Evolutionary conservation across 345 rosid genomes (phyloP).

Genomic region (Pugionium cornutum): DNA sequence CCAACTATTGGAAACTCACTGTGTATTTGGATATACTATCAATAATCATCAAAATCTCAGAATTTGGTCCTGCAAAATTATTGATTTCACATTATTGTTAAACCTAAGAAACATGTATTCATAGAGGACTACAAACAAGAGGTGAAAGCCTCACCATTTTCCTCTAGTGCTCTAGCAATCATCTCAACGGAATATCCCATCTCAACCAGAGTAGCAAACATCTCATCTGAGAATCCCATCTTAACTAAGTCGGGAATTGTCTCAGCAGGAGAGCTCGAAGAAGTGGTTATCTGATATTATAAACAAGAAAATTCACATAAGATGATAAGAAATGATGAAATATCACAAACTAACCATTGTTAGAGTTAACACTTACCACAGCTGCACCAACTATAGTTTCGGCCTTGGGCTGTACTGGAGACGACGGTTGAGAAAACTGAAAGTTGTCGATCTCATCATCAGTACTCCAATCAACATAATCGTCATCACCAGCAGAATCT

Average conservation of each 20-base stretch:
- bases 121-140: not conserved
- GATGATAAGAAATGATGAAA: not conserved
- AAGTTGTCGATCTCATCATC: constrained; percentile 39
- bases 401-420: constrained; percentile 8
- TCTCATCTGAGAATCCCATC: constrained; percentile 34
- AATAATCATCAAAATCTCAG: constrained; percentile 29
- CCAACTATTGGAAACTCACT: constrained; percentile 19
- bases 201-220: constrained; percentile 29
- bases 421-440: constrained; percentile 18
- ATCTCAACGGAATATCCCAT: constrained; percentile 33
- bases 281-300: constrained; percentile 16
- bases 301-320: not conserved
- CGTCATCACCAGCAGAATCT: constrained; percentile 23
- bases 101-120: constrained; percentile 5
- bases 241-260: constrained; percentile 24
- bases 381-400: constrained; percentile 6
- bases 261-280: constrained; percentile 29
- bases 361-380: constrained; percentile 3
- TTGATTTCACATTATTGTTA: not conserved
- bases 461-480: constrained; percentile 18
- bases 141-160: constrained; percentile 29
- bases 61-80: constrained; percentile 28
- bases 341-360: not conserved
- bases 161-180: constrained; percentile 36
- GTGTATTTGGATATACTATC: constrained; percentile 35